Conservation (phyloP, 208 protist species). For the Acanthamoeba culbertsoni region DNA sequence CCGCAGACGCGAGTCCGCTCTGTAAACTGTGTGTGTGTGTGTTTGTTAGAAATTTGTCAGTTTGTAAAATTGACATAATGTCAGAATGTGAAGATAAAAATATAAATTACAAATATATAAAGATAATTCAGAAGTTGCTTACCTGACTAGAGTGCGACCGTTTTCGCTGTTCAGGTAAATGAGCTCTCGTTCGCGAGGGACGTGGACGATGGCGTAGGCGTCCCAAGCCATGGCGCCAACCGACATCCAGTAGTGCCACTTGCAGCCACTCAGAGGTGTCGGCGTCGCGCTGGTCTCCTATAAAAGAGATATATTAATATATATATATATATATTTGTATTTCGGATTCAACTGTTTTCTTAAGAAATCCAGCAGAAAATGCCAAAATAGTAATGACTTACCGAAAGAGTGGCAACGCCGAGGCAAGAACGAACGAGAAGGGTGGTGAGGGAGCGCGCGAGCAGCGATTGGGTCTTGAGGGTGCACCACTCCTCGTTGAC, state of each 20-base stretch:
- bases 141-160: background rate
- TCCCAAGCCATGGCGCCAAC: background rate
- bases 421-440: conserved; percentile 30
- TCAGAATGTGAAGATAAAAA: too few relatives aligned
- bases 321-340: too few relatives aligned
- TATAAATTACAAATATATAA: too few relatives aligned
- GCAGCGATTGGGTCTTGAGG: background rate
- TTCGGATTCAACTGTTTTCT: too few relatives aligned
- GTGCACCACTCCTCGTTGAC: conserved; percentile 55
- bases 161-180: conserved; percentile 43
- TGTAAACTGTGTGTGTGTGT: background rate
- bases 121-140: too few relatives aligned
- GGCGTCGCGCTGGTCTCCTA: background rate
- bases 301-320: too few relatives aligned
- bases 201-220: background rate
- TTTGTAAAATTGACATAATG: background rate
- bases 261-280: background rate
- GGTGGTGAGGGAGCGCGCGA: background rate
- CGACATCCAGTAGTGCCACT: background rate
- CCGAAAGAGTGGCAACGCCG: background rate
- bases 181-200: conserved; percentile 17
- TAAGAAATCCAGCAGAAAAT: too few relatives aligned
- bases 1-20: background rate
- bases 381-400: background rate
- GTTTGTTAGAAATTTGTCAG: background rate